phyloP scores from a whole-genome alignment of 768 basidiomycete species.

The Suillus ampliporus region DNA sequence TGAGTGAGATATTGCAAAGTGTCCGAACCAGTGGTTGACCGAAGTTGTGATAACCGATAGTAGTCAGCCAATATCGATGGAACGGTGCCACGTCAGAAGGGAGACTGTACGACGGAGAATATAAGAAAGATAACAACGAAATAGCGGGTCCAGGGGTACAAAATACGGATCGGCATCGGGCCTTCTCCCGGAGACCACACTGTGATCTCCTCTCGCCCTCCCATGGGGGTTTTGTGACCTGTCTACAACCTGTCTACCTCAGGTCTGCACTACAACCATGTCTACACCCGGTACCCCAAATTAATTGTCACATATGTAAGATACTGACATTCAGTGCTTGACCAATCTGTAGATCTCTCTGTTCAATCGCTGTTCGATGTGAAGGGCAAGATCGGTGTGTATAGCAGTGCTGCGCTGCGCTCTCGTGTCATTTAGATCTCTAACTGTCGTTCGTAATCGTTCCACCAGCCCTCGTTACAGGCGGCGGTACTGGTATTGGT shows the following conservation, averaged over 20 bases:
- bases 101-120: too few species aligned
- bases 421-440: slow-evolving; percentile 5
- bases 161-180: too few species aligned
- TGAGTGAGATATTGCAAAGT: too few species aligned
- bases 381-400: slow-evolving; percentile 69
- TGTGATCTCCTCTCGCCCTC: too few species aligned
- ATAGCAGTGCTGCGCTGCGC: neutral
- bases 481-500: slow-evolving; percentile 85
- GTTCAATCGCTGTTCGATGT: slow-evolving; percentile 65
- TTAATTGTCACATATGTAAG: neutral
- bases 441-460: slow-evolving; percentile 6
- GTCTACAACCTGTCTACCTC: too few species aligned
- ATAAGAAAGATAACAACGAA: too few species aligned
- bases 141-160: too few species aligned
- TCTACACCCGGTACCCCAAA: neutral
- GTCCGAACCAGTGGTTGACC: too few species aligned
- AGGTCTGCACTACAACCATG: neutral
- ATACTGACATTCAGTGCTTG: neutral
- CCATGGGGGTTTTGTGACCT: neutral
- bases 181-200: neutral
- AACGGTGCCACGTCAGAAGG: too few species aligned
- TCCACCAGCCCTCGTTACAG: slow-evolving; percentile 78
- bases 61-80: too few species aligned
- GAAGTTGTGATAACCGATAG: too few species aligned
- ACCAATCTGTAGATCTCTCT: slow-evolving; percentile 51